These are phyloP conservation scores for Phytopythium kandeliae DNA, from an alignment of 352 stramenopile species.

Conservation along the genomic window DNA sequence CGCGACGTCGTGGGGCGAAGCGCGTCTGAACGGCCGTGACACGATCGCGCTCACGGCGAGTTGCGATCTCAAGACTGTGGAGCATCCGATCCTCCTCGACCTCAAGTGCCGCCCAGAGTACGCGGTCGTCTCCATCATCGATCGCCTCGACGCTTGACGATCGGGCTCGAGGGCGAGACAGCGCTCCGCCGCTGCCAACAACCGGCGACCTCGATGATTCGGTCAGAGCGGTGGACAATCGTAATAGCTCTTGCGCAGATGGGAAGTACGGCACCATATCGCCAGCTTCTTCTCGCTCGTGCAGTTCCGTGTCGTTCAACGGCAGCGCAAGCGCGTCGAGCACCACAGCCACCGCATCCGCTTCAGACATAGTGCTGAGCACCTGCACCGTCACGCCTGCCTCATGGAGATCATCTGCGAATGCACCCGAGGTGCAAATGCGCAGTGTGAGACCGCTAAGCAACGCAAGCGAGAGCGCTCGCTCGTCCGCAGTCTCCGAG, in stretches of 20 bases:
- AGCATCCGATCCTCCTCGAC: slow-evolving; percentile 80
- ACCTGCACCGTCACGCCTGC: slow-evolving; percentile 46
- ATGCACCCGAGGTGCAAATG: slow-evolving; percentile 68
- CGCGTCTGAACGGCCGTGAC: slow-evolving; percentile 12
- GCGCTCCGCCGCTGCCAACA: background rate
- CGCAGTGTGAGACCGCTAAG: slow-evolving; percentile 57
- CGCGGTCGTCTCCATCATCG: slow-evolving; percentile 42
- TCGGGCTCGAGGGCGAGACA: background rate
- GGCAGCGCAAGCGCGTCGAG: slow-evolving; percentile 47
- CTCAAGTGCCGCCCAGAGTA: slow-evolving; percentile 69
- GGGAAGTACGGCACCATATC: slow-evolving; percentile 71
- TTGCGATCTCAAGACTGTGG: slow-evolving; percentile 47
- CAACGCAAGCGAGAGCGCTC: slow-evolving; percentile 20
- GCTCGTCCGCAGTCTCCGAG: background rate
- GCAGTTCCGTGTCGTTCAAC: slow-evolving; percentile 70
- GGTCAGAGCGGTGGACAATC: slow-evolving; percentile 5
- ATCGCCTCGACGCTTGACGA: slow-evolving; percentile 2
- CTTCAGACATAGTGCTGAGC: slow-evolving; percentile 49
- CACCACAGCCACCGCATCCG: slow-evolving; percentile 44
- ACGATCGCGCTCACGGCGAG: slow-evolving; percentile 29
- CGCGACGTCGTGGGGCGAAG: slow-evolving; percentile 16
- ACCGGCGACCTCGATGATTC: background rate
- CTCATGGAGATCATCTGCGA: slow-evolving; percentile 55
- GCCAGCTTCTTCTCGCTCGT: slow-evolving; percentile 61
- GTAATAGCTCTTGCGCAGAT: slow-evolving; percentile 49